phyloP scores from a whole-genome alignment of 495 filamentous ascomycete genomes.

The Penicillium verhagenii region DNA sequence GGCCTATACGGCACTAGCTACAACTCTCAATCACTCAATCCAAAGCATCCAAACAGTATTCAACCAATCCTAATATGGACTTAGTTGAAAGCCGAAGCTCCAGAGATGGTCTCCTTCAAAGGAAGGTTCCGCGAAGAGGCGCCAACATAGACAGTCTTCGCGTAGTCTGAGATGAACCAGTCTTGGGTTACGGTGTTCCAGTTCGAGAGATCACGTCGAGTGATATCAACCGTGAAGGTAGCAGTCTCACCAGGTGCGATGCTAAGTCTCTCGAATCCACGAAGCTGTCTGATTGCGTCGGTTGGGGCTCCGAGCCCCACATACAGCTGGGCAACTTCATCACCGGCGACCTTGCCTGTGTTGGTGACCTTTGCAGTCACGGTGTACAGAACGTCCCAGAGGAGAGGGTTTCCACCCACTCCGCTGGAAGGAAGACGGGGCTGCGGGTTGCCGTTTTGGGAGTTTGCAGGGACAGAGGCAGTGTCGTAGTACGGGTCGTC shows the following conservation, averaged over 20 bases:
- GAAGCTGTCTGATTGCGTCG: constrained; percentile 37
- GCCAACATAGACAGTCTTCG: constrained; percentile 56
- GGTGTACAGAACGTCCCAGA: constrained; percentile 55
- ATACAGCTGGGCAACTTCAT: constrained; percentile 66
- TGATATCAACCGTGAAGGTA: constrained; percentile 54
- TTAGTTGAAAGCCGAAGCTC: neutral
- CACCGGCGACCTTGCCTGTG: constrained; percentile 48
- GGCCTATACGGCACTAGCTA: too few relatives aligned
- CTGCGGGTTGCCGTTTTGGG: constrained; percentile 15
- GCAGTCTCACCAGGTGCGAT: constrained; percentile 39
- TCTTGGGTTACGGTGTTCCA: constrained; percentile 62
- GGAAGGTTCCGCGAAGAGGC: constrained; percentile 39
- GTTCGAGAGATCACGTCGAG: constrained; percentile 62
- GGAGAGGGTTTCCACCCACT: constrained; percentile 54
- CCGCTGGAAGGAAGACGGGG: constrained; percentile 39
- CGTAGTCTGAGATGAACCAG: constrained; percentile 58
- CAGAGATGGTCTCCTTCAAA: neutral
- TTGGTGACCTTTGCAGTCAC: constrained; percentile 50
- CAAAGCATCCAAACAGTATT: too few relatives aligned
- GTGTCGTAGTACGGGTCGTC: constrained; percentile 54
- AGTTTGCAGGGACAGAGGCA: neutral
- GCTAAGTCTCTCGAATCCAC: constrained; percentile 63
- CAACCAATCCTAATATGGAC: too few relatives aligned
- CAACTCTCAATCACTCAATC: too few relatives aligned
- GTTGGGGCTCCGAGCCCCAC: constrained; percentile 49